Evolutionary conservation across 2,329 filamentous ascomycete species (phyloP), one percentile per base, ranked within the genome.

Genomic region (Penicillium paneum): DNA sequence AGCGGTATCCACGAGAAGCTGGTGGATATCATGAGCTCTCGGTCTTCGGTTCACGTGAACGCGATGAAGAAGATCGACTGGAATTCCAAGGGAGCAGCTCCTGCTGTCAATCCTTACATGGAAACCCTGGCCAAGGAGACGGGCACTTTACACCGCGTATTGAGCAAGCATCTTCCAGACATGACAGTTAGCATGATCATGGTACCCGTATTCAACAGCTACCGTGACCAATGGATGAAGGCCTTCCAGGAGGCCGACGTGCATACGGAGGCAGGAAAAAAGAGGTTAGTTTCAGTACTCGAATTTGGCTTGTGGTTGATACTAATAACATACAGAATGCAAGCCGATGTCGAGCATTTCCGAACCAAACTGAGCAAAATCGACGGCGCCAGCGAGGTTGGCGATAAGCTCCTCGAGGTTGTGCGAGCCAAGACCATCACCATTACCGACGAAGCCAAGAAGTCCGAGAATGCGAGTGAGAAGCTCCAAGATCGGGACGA

Each of bases 1-100:
- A 86, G 87, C 59, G 91, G 84, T 57, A 96, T 97, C 56, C 91
- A 94, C 70, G 91, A 96, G 67, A 97, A 97, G 70, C 78, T 97
- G 1, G 89, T 96, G 17, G 91, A 96, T 61, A 96, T 97, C 48
- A 95, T 97, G 89, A 88, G 86, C 52, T 85, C 84, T 1, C 84
- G 91, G 5, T 90, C 90, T 1, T 78, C 83, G 4, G 77, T 86
- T 7, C 91, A 93, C 66, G 86, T 90, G 36, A 87, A 86, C 67
- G 83, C 84, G 24, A 86, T 96, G 78, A 87, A 83, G 68, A 82
- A 83, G 45, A 83, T 92, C 39, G 80, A 90, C 59, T 96, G 91
- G 88, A 87, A 93, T 60, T 67, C 76, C 12, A 73, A 76, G 42
- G 71, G 68, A 11, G 76, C 75, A 39, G 67, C 74, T 47, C 71